Evolutionary conservation across 202 grass and related monocot genomes (phyloP), one percentile per base, ranked within the genome.

Genomic region (Musa balbisiana): DNA sequence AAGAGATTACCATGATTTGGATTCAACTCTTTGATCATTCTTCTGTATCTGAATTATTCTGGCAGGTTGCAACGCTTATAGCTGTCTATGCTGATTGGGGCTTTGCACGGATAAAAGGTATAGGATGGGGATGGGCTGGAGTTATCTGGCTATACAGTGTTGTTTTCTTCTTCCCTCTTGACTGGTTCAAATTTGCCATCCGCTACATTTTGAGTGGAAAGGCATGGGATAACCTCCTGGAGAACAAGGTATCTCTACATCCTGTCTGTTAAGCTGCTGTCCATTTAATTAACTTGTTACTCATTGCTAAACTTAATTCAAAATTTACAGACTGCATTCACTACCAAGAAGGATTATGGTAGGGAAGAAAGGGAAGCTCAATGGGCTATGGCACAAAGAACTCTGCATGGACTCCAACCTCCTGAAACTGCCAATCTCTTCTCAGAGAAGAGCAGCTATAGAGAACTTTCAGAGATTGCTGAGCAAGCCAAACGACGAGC

Each of bases 401-500:
- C 91, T 21, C 83, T 88, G 27, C 94, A 92, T 76, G 94, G 94
- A 67, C 91, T 98, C 52, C 83, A 86, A 53, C 81, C 88, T 2
- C 53, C 86, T 1, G 86, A 91, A n/a, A 52, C 72, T 0, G 59
- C 53, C 2, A 80, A 51, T 55, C 16, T 79, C 15, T 83, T 87
- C 50, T 59, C 52, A 73, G 90, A 93, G 5, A 85, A 84, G 75
- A 78, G 76, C 78, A 67, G 84, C 82, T 91, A 91, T 83, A 66
- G 88, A 3, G 93, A 97, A 78, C 83, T 91, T n/a, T 91, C 90
- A 17, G 90, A 91, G 84, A 91, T 97, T 21, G 90, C 93, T 27
- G 93, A 97, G 67, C 93, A 97, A 82, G 93, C 93, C 62, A 97
- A 86, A 80, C 89, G 88, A 49, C 88, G 93, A 23, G 93, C 93